A percentile compares a stretch with the other conserved stretches of the same genome.
These are phyloP conservation scores for Platismatia glauca DNA, from an alignment of 495 filamentous ascomycete genomes.

Conservation along the genomic window DNA sequence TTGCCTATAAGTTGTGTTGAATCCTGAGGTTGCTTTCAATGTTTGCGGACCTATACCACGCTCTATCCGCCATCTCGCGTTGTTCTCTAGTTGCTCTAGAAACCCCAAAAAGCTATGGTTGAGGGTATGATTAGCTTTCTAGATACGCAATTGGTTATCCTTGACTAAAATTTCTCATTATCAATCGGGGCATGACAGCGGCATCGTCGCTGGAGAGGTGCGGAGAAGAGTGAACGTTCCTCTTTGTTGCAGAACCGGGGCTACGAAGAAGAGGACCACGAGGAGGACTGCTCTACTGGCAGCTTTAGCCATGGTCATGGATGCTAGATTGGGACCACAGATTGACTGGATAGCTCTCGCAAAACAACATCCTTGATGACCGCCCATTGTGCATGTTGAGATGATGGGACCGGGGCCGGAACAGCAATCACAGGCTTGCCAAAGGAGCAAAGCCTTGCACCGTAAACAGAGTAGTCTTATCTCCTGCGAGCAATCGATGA, in stretches of 20 bases:
- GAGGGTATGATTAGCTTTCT: background rate
- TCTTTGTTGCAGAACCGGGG: background rate
- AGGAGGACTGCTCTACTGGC: too few species aligned
- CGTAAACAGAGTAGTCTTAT: too few species aligned
- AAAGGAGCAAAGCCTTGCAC: background rate
- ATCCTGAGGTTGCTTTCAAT: background rate
- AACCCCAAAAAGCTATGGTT: too few species aligned
- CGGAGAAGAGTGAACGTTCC: background rate
- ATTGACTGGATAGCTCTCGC: background rate
- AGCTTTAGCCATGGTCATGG: background rate
- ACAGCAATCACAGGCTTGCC: background rate
- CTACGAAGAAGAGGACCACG: background rate
- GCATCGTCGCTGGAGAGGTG: background rate
- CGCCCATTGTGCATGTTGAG: background rate
- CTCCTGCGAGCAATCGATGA: background rate
- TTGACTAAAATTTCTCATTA: background rate
- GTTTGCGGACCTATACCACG: background rate
- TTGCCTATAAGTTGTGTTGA: background rate
- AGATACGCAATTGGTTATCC: background rate
- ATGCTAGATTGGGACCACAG: background rate
- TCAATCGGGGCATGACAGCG: background rate
- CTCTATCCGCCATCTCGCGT: background rate
- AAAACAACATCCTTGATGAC: background rate
- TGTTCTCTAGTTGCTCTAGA: background rate
- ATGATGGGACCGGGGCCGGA: too few species aligned